Conservation (phyloP, 2,329 filamentous ascomycete genomes). For the Didymella glomerata region DNA sequence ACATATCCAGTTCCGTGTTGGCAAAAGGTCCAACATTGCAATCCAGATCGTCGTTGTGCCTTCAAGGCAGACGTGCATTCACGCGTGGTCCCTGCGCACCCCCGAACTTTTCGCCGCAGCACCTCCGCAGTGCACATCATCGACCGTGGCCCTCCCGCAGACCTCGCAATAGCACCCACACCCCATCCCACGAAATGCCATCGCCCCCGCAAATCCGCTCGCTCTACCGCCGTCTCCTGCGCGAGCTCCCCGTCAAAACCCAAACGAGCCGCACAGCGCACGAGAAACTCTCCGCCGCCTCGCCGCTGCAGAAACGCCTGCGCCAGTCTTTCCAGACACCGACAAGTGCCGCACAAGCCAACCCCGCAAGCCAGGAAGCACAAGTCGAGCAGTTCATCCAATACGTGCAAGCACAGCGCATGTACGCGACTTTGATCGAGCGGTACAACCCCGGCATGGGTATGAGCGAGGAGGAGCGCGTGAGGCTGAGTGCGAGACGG, state of each 20-base stretch:
- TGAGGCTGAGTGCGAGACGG: constrained; percentile 81
- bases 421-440: constrained; percentile 82
- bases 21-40: constrained; percentile 8
- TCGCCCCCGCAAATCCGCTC: constrained; percentile 67
- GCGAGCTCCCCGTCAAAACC: constrained; percentile 74
- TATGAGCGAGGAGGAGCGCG: constrained; percentile 84
- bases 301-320: constrained; percentile 74
- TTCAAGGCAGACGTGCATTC: too few species aligned
- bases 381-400: constrained; percentile 79
- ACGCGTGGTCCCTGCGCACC: constrained; percentile 12
- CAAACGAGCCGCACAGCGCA: constrained; percentile 37
- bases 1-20: constrained; percentile 11
- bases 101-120: constrained; percentile 22
- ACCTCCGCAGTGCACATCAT: constrained; percentile 8
- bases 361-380: constrained; percentile 38
- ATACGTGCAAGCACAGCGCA: constrained; percentile 85
- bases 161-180: not conserved
- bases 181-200: constrained; percentile 44
- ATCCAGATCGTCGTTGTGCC: not conserved
- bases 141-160: too few species aligned
- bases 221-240: constrained; percentile 86
- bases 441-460: constrained; percentile 93
- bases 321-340: constrained; percentile 60
- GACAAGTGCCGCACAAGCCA: not conserved
- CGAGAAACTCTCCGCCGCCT: constrained; percentile 62